Evolutionary conservation across 768 basidiomycete genomes (phyloP).

Genomic region (Gautieria morchelliformis): DNA sequence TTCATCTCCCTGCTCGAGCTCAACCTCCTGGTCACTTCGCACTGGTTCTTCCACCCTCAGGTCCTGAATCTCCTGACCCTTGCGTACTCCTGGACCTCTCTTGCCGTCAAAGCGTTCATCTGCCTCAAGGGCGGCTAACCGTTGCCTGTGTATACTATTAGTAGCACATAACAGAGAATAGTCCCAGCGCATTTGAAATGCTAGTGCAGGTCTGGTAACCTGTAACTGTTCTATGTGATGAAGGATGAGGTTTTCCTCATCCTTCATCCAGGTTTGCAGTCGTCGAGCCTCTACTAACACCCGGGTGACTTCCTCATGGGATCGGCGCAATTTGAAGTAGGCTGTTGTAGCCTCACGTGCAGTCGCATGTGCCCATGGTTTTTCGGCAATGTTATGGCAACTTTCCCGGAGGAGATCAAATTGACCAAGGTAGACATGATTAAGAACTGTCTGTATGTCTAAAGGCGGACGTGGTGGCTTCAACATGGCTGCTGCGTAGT

Average conservation of each 20-base stretch:
- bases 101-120: too few species aligned
- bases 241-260: slow-evolving; percentile 14
- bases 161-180: too few species aligned
- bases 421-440: slow-evolving; percentile 22
- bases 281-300: slow-evolving; percentile 18
- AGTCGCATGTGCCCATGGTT: slow-evolving; percentile 19
- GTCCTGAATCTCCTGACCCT: too few species aligned
- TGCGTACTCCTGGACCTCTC: too few species aligned
- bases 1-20: too few species aligned
- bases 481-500: too few species aligned
- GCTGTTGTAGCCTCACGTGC: slow-evolving; percentile 17
- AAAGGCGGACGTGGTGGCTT: too few species aligned
- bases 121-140: too few species aligned
- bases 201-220: not conserved
- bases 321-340: slow-evolving; percentile 13
- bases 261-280: slow-evolving; percentile 18
- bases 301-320: slow-evolving; percentile 18
- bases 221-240: not conserved
- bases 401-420: slow-evolving; percentile 22
- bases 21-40: too few species aligned
- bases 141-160: too few species aligned
- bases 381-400: slow-evolving; percentile 14
- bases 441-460: too few species aligned
- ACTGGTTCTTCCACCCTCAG: too few species aligned
- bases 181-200: not conserved